Evolutionary conservation across 1,139 yeast genomes (phyloP), one percentile per base, ranked within the genome.

Genomic region (Zhuliangozyma parablackwelliae): DNA sequence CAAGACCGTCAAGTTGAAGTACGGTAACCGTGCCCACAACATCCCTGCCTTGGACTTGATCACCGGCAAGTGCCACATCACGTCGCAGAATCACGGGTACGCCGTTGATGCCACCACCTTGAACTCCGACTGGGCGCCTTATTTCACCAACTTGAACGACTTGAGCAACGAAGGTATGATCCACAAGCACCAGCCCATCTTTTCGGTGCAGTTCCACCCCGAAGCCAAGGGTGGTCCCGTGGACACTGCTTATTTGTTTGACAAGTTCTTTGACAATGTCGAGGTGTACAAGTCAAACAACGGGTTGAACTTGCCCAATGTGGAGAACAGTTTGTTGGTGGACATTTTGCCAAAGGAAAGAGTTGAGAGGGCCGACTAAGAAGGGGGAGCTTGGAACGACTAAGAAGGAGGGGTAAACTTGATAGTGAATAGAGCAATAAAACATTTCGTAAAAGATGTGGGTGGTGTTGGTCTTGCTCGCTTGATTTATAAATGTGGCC

Each of bases 151-250:
- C 66, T 74, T 92, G 68, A 92, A 92, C 60, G 98, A 92, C 63
- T 82, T 87, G 61, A 86, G 96, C 38, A 92, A 92, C 61, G 98
- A 92, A 68, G 98, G 98, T 52, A 89, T 92, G 95, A 83, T 81
- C 53, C 97, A 92, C 64, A 75, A 72, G 45, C 59, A 78, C 31
- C 82, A 78, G 58, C 98, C 98, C 36, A 84, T 90, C 40, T 92
- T 90, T 67, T 88, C 97, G 25, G 88, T 96, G 3, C 98, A 92
- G 63, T 92, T 92, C 77, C 98, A 92, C 60, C 98, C 98, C 33
- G 98, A 92, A 65, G 98, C 98, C 43, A 92, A 90, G 70, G 98
- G 98, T 50, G 98, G 98, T 51, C 98, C 98, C 41, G 74, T 84
- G 53, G 98, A 92, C 63, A 85, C 97, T 13, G 75, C 87, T 5